Evolutionary conservation across 2,329 filamentous ascomycete species (phyloP), one percentile per base, ranked within the genome.

Genomic region (Dryadomyces quercivorus): DNA sequence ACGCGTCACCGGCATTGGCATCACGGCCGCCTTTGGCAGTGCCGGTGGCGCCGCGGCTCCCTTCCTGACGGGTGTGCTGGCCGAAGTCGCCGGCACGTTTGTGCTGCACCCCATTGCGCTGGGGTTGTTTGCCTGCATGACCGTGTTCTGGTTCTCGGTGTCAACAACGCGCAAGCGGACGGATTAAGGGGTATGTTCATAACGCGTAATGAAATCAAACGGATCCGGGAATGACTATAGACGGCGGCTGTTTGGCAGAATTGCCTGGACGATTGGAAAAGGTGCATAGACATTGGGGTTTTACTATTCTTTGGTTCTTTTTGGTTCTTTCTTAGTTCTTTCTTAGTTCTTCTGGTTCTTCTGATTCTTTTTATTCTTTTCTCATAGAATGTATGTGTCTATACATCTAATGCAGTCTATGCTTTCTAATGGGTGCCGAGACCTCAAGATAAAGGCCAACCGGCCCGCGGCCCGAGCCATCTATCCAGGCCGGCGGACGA

Each of bases 11-110:
- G 78, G 80, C 1, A 75, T 88, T 59, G 77, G 83, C 2, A 79
- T 86, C 54, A 86, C 88, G 56, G 80, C 77, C 21, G 82, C 82
- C 4, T 85, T 84, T 61, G 85, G 84, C 0, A 85, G 79, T 61
- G 78, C 80, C 2, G 86, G 86, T 0, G 85, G 82, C 22, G 83
- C 83, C 0, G 70, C 84, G 1, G 81, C 81, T 9, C 83, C 84
- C 0, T 86, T 86, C 59, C 72, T 80, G 3, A 85, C 81, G 0
- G 83, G 83, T 53, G 63, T 86, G 34, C 62, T 85, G 40, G 82
- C 82, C 1, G 78, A 85, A 66, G 76, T 72, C 0, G 73, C 71
- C 0, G 82, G 82, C 0, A 82, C 83, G 0, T 86, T 74, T 69
- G 82, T 83, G 38, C 68, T 85, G 62, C 79, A 76, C 68, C 84